Percentiles rank a stretch among this genome's conserved stretches.
phyloP scores from a whole-genome alignment of 768 basidiomycete genomes.

The Rhodocollybia butyracea region DNA sequence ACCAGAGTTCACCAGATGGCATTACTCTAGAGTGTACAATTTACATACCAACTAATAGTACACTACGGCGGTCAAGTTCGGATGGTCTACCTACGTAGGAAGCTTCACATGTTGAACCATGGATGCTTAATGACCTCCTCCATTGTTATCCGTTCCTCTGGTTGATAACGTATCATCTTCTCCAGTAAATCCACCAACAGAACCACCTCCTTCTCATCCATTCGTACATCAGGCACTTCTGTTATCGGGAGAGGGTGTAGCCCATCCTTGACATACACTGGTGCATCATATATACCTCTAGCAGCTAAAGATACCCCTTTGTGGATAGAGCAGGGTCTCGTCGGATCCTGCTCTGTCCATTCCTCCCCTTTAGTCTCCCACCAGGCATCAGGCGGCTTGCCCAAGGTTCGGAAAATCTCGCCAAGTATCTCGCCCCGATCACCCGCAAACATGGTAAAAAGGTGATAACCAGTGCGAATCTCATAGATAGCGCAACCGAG shows the following conservation, averaged over 20 bases:
- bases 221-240: conserved; percentile 16
- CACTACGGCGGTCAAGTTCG: no score
- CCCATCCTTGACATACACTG: conserved; percentile 22
- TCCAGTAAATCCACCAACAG: conserved; percentile 36
- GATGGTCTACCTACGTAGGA: no score
- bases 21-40: no score
- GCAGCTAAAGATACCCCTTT: conserved; percentile 20
- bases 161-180: conserved; percentile 38
- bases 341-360: conserved; percentile 17
- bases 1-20: no score
- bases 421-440: conserved; percentile 26
- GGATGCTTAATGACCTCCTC: conserved; percentile 30
- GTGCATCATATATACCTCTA: conserved; percentile 27
- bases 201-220: conserved; percentile 28
- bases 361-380: conserved; percentile 29
- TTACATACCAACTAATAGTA: no score
- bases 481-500: conserved; percentile 11
- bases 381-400: conserved; percentile 40
- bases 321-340: conserved; percentile 27
- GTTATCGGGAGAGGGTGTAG: no score
- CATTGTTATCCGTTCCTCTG: conserved; percentile 38
- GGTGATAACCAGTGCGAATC: conserved; percentile 18
- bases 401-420: conserved; percentile 33
- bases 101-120: no score
- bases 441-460: conserved; percentile 35